phyloP scores from a whole-genome alignment of 225 moss, liverwort and hornwort species.

The Polytrichum formosum region DNA sequence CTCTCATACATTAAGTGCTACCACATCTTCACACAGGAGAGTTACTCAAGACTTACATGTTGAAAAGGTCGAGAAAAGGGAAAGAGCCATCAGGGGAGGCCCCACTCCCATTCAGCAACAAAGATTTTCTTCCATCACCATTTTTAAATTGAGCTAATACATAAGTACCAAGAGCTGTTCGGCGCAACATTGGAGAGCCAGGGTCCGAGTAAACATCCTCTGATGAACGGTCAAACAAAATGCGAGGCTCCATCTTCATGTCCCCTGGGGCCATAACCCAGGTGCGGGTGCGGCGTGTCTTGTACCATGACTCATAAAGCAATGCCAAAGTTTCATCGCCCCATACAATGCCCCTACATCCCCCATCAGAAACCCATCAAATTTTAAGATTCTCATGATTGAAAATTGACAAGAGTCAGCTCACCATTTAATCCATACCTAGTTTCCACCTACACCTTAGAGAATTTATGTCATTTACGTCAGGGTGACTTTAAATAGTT shows the following conservation, averaged over 20 bases:
- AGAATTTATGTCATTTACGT: neutral
- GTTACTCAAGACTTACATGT: slow-evolving; percentile 49
- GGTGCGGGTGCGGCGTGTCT: slow-evolving; percentile 81
- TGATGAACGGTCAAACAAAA: slow-evolving; percentile 81
- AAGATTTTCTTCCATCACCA: slow-evolving; percentile 47
- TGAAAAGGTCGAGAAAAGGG: slow-evolving; percentile 83
- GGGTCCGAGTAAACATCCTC: slow-evolving; percentile 98
- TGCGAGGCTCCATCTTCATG: slow-evolving; percentile 46
- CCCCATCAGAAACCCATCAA: slow-evolving; percentile 11
- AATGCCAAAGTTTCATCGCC: slow-evolving; percentile 88
- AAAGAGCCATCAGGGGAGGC: slow-evolving; percentile 90
- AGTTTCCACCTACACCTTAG: neutral
- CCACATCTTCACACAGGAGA: neutral
- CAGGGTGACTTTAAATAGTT: no score
- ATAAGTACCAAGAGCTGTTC: slow-evolving; percentile 81
- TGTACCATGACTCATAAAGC: slow-evolving; percentile 96
- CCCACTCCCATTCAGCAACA: slow-evolving; percentile 89
- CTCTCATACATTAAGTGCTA: no score
- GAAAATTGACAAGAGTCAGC: neutral
- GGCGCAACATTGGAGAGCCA: slow-evolving; percentile 86
- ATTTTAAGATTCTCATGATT: slow-evolving; percentile 5
- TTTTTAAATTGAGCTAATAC: slow-evolving; percentile 69
- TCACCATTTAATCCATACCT: neutral
- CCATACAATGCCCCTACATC: slow-evolving; percentile 79
- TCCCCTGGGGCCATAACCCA: slow-evolving; percentile 79